These are phyloP conservation scores for Rhizopogon rudus DNA, from an alignment of 768 basidiomycete genomes.

Conservation along the genomic window DNA sequence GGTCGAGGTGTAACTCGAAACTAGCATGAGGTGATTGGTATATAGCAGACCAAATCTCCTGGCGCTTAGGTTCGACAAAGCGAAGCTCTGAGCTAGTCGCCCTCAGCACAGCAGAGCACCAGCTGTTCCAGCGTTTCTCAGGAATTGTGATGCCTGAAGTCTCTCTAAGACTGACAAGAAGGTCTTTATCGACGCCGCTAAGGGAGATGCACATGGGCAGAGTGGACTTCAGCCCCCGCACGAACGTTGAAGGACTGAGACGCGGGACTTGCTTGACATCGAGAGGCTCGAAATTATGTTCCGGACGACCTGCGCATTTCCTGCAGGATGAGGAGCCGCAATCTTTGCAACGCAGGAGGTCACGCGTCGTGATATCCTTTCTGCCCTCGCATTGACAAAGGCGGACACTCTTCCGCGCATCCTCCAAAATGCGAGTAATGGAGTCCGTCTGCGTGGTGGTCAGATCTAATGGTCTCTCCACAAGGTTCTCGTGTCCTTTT, in stretches of 20 bases:
- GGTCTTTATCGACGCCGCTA: conserved; percentile 38
- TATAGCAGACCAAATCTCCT: conserved; percentile 80
- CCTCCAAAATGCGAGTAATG: conserved; percentile 51
- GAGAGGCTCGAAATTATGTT: conserved; percentile 67
- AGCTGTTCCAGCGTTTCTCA: conserved; percentile 57
- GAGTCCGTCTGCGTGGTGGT: conserved; percentile 44
- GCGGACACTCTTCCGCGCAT: conserved; percentile 67
- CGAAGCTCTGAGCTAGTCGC: conserved; percentile 62
- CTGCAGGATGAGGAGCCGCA: conserved; percentile 79
- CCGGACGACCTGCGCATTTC: conserved; percentile 86
- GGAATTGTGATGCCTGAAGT: conserved; percentile 38
- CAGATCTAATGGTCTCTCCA: conserved; percentile 63
- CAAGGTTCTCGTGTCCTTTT: conserved; percentile 66
- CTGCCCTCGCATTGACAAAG: conserved; percentile 93
- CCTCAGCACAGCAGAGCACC: conserved; percentile 62
- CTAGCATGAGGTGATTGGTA: conserved; percentile 69
- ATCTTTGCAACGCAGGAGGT: conserved; percentile 64
- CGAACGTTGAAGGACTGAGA: conserved; percentile 68
- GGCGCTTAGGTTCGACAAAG: conserved; percentile 82
- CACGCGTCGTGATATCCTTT: conserved; percentile 62
- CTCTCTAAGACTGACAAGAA: conserved; percentile 48
- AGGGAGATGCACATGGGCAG: conserved; percentile 85
- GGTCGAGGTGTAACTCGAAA: conserved; percentile 75
- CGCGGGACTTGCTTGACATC: conserved; percentile 51
- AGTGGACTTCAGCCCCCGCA: conserved; percentile 68